Conservation (phyloP, 2,329 filamentous ascomycete genomes). For the Cytospora paraplurivora region DNA sequence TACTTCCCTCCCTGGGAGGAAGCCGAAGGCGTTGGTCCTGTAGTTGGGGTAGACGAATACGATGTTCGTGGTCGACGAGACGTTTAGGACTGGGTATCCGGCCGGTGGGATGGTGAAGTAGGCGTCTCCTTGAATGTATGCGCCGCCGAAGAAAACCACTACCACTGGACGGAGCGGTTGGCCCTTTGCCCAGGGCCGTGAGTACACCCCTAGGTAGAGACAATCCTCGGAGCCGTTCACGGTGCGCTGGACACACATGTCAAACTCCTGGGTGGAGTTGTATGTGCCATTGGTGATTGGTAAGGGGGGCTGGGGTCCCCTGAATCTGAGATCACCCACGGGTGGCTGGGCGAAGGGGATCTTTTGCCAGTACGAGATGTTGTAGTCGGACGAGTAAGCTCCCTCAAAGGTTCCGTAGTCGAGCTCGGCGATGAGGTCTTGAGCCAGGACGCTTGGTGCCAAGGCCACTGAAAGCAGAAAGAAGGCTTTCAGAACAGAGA, state of each 20-base stretch:
- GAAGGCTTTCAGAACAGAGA: neutral
- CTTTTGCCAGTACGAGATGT: conserved; percentile 61
- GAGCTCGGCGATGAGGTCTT: conserved; percentile 43
- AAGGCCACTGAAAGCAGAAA: conserved; percentile 8
- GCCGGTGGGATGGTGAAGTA: conserved; percentile 57
- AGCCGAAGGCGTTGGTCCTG: conserved; percentile 59
- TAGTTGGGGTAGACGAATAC: conserved; percentile 52
- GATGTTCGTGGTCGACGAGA: conserved; percentile 52
- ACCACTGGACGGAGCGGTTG: conserved; percentile 57
- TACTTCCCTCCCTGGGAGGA: conserved; percentile 53
- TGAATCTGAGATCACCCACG: conserved; percentile 59
- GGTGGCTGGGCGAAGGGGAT: conserved; percentile 65
- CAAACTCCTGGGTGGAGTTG: conserved; percentile 55
- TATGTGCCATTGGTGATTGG: conserved; percentile 52
- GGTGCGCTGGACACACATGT: conserved; percentile 61
- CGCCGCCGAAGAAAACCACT: conserved; percentile 63
- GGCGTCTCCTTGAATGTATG: conserved; percentile 60
- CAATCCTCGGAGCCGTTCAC: conserved; percentile 62
- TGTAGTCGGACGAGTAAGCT: conserved; percentile 52
- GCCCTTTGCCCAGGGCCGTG: conserved; percentile 53
- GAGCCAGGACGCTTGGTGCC: conserved; percentile 9
- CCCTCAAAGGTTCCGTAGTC: conserved; percentile 57
- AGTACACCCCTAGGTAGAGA: conserved; percentile 61
- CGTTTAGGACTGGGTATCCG: conserved; percentile 60
- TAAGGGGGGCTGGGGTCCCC: conserved; percentile 59